Percentiles rank a stretch among this genome's conserved stretches.
phyloP scores from a whole-genome alignment of 2,329 filamentous ascomycete genomes.

The Sordariomycetes sp. region DNA sequence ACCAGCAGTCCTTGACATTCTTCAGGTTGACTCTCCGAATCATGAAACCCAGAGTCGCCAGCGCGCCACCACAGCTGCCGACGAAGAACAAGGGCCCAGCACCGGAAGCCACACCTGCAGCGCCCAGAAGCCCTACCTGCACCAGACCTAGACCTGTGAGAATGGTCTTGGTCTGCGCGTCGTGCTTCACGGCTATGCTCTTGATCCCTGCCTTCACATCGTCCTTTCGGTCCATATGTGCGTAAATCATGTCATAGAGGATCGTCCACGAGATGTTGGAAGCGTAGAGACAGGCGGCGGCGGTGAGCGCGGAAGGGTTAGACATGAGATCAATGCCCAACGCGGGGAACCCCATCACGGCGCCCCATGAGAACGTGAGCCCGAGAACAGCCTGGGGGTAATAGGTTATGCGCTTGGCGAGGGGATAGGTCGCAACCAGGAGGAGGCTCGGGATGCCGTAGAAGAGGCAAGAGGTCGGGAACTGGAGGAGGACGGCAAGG shows the following conservation, averaged over 20 bases:
- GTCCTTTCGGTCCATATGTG: slow-evolving; percentile 83
- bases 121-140: slow-evolving; percentile 60
- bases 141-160: slow-evolving; percentile 57
- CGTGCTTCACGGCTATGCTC: slow-evolving; percentile 73
- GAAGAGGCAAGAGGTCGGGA: slow-evolving; percentile 62
- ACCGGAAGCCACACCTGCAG: slow-evolving; percentile 57
- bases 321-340: slow-evolving; percentile 66
- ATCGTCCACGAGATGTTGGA: slow-evolving; percentile 82
- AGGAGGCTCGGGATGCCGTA: slow-evolving; percentile 68
- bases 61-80: slow-evolving; percentile 55
- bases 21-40: slow-evolving; percentile 57
- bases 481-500: slow-evolving; percentile 63
- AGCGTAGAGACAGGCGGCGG: slow-evolving; percentile 60
- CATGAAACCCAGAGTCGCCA: slow-evolving; percentile 52
- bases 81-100: slow-evolving; percentile 59
- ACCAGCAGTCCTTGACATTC: slow-evolving; percentile 59
- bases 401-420: slow-evolving; percentile 78
- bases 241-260: slow-evolving; percentile 87
- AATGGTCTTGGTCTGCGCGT: slow-evolving; percentile 65
- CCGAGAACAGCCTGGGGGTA: slow-evolving; percentile 81
- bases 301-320: slow-evolving; percentile 49
- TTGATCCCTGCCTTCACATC: slow-evolving; percentile 82
- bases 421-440: slow-evolving; percentile 65
- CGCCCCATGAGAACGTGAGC: slow-evolving; percentile 80
- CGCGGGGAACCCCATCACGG: slow-evolving; percentile 79